Conservation (phyloP, 768 basidiomycete genomes). For the Termitomyces sp. region DNA sequence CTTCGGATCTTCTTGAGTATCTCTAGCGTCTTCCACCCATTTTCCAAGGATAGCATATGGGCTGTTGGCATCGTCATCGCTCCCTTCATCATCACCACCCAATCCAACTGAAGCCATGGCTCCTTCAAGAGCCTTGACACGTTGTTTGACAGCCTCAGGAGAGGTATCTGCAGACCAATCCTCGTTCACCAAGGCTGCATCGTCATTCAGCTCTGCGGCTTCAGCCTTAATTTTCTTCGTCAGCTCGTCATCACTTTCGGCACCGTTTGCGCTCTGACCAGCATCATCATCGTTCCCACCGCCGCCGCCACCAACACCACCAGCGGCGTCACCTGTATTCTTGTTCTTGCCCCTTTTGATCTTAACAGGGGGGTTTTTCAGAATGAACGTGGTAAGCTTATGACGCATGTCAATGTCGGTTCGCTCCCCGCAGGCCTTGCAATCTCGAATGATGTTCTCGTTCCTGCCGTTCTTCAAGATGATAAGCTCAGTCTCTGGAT, state of each 20-base stretch:
- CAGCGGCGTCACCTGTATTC: slow-evolving; percentile 29
- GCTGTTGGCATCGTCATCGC: slow-evolving; percentile 81
- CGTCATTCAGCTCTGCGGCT: slow-evolving; percentile 67
- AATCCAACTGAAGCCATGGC: slow-evolving; percentile 47
- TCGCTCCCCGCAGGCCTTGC: slow-evolving; percentile 96
- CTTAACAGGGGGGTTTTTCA: slow-evolving; percentile 96
- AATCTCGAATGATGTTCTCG: slow-evolving; percentile 91
- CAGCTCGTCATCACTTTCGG: slow-evolving; percentile 83
- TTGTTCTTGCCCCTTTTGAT: slow-evolving; percentile 68
- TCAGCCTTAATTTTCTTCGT: slow-evolving; percentile 91
- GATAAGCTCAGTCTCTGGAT: slow-evolving; percentile 95
- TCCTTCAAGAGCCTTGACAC: slow-evolving; percentile 65
- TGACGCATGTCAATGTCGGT: slow-evolving; percentile 94
- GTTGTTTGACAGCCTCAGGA: slow-evolving; percentile 80
- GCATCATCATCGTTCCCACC: slow-evolving; percentile 35
- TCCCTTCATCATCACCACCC: slow-evolving; percentile 77
- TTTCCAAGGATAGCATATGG: slow-evolving; percentile 79
- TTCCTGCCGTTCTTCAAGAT: slow-evolving; percentile 76
- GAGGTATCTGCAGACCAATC: slow-evolving; percentile 95
- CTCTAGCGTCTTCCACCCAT: slow-evolving; percentile 78
- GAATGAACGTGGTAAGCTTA: slow-evolving; percentile 92
- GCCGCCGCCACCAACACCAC: slow-evolving; percentile 18
- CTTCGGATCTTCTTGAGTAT: slow-evolving; percentile 38
- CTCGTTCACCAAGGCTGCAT: slow-evolving; percentile 57
- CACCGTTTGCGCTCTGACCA: slow-evolving; percentile 43